Evolutionary conservation across 2,329 filamentous ascomycete genomes (phyloP).

Genomic region (Metarhizium guizhouense): DNA sequence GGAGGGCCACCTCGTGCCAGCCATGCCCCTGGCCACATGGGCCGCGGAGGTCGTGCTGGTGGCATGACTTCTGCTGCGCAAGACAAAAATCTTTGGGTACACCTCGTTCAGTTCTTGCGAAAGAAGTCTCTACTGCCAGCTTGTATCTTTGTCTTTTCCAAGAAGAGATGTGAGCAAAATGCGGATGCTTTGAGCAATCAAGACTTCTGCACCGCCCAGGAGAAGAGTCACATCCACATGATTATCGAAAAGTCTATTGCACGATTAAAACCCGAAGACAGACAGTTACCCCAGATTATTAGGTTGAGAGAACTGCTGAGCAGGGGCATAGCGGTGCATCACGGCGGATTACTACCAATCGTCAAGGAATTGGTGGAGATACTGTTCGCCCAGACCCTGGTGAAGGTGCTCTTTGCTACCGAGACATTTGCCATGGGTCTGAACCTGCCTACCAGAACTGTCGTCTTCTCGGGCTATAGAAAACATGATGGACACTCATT

Average conservation of each 20-base stretch:
- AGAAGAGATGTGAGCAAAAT: slow-evolving; percentile 95
- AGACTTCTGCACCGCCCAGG: slow-evolving; percentile 84
- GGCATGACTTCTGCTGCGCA: slow-evolving; percentile 85
- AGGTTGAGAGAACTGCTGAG: slow-evolving; percentile 76
- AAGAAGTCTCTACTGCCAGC: slow-evolving; percentile 82
- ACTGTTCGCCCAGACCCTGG: slow-evolving; percentile 84
- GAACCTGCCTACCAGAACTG: slow-evolving; percentile 89
- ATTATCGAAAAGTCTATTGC: slow-evolving; percentile 93
- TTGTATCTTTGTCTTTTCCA: slow-evolving; percentile 98
- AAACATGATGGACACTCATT: slow-evolving; percentile 94
- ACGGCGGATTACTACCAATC: slow-evolving; percentile 88
- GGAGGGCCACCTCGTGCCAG: slow-evolving; percentile 46
- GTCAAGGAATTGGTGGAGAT: slow-evolving; percentile 98
- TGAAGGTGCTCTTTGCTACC: slow-evolving; percentile 95
- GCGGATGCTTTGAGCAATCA: slow-evolving; percentile 91
- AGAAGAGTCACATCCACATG: slow-evolving; percentile 97
- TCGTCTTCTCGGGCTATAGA: slow-evolving; percentile 93
- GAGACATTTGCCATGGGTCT: slow-evolving; percentile 99
- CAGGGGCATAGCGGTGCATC: slow-evolving; percentile 89
- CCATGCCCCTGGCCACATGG: slow-evolving; percentile 74
- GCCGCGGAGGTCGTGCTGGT: slow-evolving; percentile 73
- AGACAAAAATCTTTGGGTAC: slow-evolving; percentile 94
- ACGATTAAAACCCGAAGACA: slow-evolving; percentile 81
- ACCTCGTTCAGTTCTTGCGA: slow-evolving; percentile 82
- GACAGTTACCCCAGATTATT: slow-evolving; percentile 83